Evolutionary conservation across 2,329 filamentous ascomycete genomes (phyloP).

Genomic region (Alternaria viburni): DNA sequence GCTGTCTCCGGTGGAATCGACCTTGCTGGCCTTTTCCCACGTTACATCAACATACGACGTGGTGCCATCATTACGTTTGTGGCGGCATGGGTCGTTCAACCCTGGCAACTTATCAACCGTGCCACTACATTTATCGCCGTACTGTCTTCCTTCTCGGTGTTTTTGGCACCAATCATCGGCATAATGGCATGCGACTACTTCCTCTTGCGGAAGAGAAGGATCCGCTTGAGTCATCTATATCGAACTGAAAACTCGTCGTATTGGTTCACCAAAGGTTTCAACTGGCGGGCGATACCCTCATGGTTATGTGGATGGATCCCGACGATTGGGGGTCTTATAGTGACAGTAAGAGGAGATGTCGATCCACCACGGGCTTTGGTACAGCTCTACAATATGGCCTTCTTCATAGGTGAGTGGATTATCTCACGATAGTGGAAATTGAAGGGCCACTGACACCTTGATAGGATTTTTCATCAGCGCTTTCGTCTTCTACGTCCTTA

Average conservation of each 20-base stretch:
- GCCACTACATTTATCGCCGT: conserved; percentile 48
- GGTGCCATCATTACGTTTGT: conserved; percentile 47
- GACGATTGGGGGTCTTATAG: conserved; percentile 51
- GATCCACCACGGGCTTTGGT: conserved; percentile 47
- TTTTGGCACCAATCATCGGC: conserved; percentile 49
- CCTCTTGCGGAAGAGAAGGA: conserved; percentile 42
- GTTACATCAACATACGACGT: conserved; percentile 44
- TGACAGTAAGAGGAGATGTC: conserved; percentile 43
- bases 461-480: conserved; percentile 51
- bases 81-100: conserved; percentile 45
- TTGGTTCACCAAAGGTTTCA: conserved; percentile 54
- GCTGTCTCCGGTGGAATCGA: conserved; percentile 46
- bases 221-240: conserved; percentile 50
- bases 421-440: not conserved
- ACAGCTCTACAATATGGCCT: conserved; percentile 58
- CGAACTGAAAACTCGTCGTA: conserved; percentile 46
- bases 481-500: conserved; percentile 42
- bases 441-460: not conserved
- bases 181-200: conserved; percentile 51
- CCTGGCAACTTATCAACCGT: conserved; percentile 48
- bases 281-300: conserved; percentile 52
- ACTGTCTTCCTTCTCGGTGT: conserved; percentile 53
- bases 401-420: conserved; percentile 49
- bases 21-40: conserved; percentile 42
- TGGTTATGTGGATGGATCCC: conserved; percentile 56